Percentiles rank a stretch among this genome's conserved stretches.
Evolutionary conservation across 768 basidiomycete species (phyloP).

Genomic region (Lactarius sp.): DNA sequence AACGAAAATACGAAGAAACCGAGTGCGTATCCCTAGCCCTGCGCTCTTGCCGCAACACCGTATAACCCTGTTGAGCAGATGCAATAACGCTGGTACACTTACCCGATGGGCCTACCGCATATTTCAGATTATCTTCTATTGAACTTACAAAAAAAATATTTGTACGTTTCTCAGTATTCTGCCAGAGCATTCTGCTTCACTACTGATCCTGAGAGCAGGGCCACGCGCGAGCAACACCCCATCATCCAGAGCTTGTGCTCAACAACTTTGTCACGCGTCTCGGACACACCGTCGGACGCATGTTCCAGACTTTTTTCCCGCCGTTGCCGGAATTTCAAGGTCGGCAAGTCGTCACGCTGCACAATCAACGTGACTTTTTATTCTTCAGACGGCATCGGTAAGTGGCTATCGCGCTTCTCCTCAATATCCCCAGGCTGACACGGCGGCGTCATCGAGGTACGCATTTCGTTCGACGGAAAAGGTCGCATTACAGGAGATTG

Average conservation of each 20-base stretch:
- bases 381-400: constrained; percentile 96
- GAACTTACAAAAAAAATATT: constrained; percentile 83
- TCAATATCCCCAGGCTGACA: constrained; percentile 22
- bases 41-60: constrained; percentile 14
- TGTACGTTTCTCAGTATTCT: constrained; percentile 42
- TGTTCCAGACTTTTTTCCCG: constrained; percentile 96
- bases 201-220: constrained; percentile 44
- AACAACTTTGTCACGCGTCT: constrained; percentile 93
- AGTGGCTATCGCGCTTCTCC: constrained; percentile 24
- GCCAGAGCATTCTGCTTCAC: neutral
- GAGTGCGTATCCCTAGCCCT: constrained; percentile 39
- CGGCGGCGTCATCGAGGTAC: constrained; percentile 47
- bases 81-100: constrained; percentile 89
- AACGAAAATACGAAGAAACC: constrained; percentile 95
- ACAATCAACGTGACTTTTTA: constrained; percentile 96
- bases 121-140: constrained; percentile 90
- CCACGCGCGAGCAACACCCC: constrained; percentile 87
- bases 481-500: constrained; percentile 94
- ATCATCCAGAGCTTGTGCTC: constrained; percentile 91
- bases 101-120: constrained; percentile 89
- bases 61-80: constrained; percentile 44
- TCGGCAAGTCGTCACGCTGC: constrained; percentile 92
- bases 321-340: constrained; percentile 94
- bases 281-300: constrained; percentile 87
- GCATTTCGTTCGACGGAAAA: constrained; percentile 89